Evolutionary conservation across 768 basidiomycete genomes (phyloP).

Genomic region (Leccinum uliginosum): DNA sequence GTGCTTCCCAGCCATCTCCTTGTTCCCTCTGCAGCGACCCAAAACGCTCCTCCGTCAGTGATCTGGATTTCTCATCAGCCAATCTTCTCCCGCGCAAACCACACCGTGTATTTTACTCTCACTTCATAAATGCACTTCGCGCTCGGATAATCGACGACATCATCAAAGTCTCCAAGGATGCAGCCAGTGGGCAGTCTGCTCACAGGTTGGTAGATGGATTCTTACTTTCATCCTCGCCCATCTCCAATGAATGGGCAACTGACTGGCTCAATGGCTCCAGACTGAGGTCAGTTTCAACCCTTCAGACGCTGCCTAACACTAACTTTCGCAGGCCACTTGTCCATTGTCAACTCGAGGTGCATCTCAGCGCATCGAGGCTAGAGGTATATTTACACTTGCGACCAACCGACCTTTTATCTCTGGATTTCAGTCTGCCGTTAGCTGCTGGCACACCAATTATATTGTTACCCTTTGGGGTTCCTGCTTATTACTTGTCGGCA

Average conservation of each 20-base stretch:
- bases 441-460: conserved; percentile 62
- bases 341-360: conserved; percentile 56
- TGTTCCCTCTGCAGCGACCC: conserved; percentile 36
- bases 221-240: conserved; percentile 44
- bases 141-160: conserved; percentile 49
- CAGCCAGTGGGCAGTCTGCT: conserved; percentile 31
- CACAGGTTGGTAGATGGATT: conserved; percentile 60
- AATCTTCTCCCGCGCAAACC: conserved; percentile 43
- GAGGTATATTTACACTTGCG: conserved; percentile 61
- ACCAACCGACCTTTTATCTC: conserved; percentile 54
- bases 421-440: conserved; percentile 39
- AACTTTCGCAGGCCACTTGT: conserved; percentile 48
- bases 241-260: conserved; percentile 56
- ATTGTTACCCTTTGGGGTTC: conserved; percentile 65
- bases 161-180: conserved; percentile 36
- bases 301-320: conserved; percentile 7
- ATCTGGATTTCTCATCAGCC: conserved; percentile 28
- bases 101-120: conserved; percentile 37
- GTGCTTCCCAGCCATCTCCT: conserved; percentile 36
- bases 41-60: conserved; percentile 12
- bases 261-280: conserved; percentile 57
- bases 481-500: conserved; percentile 68
- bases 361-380: conserved; percentile 43
- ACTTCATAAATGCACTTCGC: conserved; percentile 64
- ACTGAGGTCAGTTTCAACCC: conserved; percentile 37